Conservation (phyloP, 2,329 filamentous ascomycete genomes). For the Mycosphaerella sp. region DNA sequence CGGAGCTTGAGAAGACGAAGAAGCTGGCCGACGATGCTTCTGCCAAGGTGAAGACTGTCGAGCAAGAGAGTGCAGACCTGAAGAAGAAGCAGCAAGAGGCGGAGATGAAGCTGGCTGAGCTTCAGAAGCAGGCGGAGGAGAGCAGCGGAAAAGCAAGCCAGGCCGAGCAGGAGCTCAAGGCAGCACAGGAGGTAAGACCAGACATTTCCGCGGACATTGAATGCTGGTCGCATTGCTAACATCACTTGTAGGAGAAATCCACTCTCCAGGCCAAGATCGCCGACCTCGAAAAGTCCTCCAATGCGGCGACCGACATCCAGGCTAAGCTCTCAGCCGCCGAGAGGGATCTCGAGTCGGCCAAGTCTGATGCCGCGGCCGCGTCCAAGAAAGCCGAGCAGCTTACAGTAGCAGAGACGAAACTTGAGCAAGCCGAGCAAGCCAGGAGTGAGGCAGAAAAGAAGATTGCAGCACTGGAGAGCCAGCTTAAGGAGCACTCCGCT, state of each 20-base stretch:
- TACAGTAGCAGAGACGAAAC: slow-evolving; percentile 5
- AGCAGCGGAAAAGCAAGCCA: slow-evolving; percentile 11
- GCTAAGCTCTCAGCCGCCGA: slow-evolving; percentile 11
- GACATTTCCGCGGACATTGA: neutral
- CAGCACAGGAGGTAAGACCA: slow-evolving; percentile 12
- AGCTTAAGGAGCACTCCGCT: slow-evolving; percentile 6
- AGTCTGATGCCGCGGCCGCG: slow-evolving; percentile 7
- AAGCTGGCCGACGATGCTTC: slow-evolving; percentile 15
- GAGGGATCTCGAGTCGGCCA: slow-evolving; percentile 10
- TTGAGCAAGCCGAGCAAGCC: neutral
- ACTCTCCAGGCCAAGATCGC: slow-evolving; percentile 12
- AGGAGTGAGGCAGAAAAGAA: slow-evolving; percentile 7
- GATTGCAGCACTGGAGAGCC: slow-evolving; percentile 7
- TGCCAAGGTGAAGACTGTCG: slow-evolving; percentile 16
- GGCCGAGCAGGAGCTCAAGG: slow-evolving; percentile 15
- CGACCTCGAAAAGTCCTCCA: slow-evolving; percentile 11
- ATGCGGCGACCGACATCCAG: slow-evolving; percentile 4
- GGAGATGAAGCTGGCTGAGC: slow-evolving; percentile 15
- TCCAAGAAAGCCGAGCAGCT: slow-evolving; percentile 10
- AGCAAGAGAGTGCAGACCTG: slow-evolving; percentile 14
- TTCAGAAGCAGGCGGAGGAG: slow-evolving; percentile 14
- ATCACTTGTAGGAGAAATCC: slow-evolving; percentile 10
- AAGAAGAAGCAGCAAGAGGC: slow-evolving; percentile 17
- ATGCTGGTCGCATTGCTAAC: neutral
- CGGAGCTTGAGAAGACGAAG: slow-evolving; percentile 17